phyloP scores from a whole-genome alignment of 345 rosid genomes.

The Eucalyptus cladocalyx region DNA sequence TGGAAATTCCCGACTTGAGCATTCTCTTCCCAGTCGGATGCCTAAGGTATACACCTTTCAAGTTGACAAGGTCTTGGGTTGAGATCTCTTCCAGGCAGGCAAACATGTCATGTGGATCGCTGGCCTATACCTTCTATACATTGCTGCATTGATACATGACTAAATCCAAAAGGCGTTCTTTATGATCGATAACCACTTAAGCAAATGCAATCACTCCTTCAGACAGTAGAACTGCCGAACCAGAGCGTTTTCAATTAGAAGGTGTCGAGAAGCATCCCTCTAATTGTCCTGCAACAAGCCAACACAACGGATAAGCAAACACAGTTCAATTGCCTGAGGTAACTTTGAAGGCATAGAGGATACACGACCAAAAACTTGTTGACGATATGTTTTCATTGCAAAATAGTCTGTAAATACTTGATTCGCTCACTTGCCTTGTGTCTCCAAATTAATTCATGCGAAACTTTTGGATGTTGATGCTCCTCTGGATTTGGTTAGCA shows the following conservation, averaged over 20 bases:
- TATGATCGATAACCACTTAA: neutral
- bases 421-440: neutral
- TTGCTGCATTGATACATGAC: neutral
- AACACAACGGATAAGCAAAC: neutral
- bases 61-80: neutral
- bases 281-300: neutral
- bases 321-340: neutral
- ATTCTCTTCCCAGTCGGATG: neutral
- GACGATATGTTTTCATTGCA: neutral
- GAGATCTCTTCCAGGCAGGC: neutral
- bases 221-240: neutral
- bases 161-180: neutral
- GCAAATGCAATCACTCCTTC: neutral
- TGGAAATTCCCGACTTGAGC: neutral
- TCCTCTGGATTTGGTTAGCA: constrained; percentile 1
- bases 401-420: neutral
- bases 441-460: neutral
- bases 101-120: neutral
- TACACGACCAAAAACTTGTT: neutral
- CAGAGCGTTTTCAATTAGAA: neutral
- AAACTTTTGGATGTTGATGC: neutral
- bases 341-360: neutral
- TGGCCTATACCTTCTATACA: neutral
- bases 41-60: neutral
- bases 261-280: neutral